Percentiles rank a stretch among this genome's conserved stretches.
Evolutionary conservation across 2,329 filamentous ascomycete genomes (phyloP).

Genomic region (Phaeophleospora eucalypticola): DNA sequence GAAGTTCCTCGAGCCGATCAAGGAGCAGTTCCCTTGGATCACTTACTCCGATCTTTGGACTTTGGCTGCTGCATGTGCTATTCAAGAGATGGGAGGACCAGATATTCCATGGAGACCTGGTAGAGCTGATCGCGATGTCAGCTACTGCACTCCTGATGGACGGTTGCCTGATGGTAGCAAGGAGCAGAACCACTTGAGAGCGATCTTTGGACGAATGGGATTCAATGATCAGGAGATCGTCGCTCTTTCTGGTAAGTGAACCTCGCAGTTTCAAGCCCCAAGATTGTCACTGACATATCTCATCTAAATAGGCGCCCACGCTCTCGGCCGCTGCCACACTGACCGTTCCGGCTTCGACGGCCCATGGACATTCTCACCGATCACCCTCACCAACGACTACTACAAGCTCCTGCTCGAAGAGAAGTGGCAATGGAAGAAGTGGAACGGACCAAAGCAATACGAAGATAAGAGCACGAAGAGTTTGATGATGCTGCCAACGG

Average conservation of each 20-base stretch:
- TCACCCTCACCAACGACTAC: slow-evolving; percentile 90
- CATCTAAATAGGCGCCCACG: slow-evolving; percentile 66
- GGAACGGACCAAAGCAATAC: slow-evolving; percentile 86
- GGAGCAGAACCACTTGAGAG: slow-evolving; percentile 75
- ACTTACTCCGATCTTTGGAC: slow-evolving; percentile 97
- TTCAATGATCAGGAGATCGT: slow-evolving; percentile 98
- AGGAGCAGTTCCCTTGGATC: slow-evolving; percentile 91
- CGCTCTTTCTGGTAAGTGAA: slow-evolving; percentile 55
- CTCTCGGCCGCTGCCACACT: slow-evolving; percentile 82
- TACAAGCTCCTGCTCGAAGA: slow-evolving; percentile 81
- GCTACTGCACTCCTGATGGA: slow-evolving; percentile 89
- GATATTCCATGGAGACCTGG: slow-evolving; percentile 84
- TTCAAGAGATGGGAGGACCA: slow-evolving; percentile 95
- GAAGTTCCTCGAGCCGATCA: slow-evolving; percentile 89
- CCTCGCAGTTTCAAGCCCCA: neutral
- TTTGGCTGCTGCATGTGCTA: slow-evolving; percentile 73
- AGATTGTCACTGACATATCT: too few species aligned
- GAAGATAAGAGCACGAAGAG: slow-evolving; percentile 82
- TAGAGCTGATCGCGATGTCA: slow-evolving; percentile 71
- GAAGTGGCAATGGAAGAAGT: slow-evolving; percentile 90
- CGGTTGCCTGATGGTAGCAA: slow-evolving; percentile 80
- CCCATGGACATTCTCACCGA: slow-evolving; percentile 89
- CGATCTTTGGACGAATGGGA: slow-evolving; percentile 95
- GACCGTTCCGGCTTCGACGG: slow-evolving; percentile 85
- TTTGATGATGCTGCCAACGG: slow-evolving; percentile 96